Base-by-base conservation (phyloP, 2,329 filamentous ascomycete species). In the Fusarium praegraminearum region DNA sequence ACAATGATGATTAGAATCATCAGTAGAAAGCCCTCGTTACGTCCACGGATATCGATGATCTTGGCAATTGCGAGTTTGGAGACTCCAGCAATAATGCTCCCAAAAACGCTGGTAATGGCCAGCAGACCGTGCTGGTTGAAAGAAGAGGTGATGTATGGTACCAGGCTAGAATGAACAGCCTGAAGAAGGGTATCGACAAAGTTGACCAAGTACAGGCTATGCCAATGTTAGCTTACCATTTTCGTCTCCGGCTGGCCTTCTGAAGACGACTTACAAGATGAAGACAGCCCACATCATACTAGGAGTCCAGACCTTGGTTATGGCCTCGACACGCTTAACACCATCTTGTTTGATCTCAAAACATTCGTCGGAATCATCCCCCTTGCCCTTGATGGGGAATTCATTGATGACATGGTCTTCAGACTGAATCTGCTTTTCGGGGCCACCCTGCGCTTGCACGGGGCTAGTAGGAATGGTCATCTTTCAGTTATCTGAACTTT, bases 101-200 rank as follows among this genome's bases (percentile, higher is more conserved):
- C 87, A 10, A 91, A 84, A 30, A 92, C 88, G 54, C 85, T 81
- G 35, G 90, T 86, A 0, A 88, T 90, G 3, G 89, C 86, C 16
- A 92, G 83, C 40, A 92, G 81, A 10, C 89, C 90, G 74, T 92
- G 90, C 54, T 85, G 82, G 44, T 81, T 82, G 75, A 91, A 92
- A 3, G 87, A 84, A 62, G 89, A 91, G 3, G 90, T 91, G 22
- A 91, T 87, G 77, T 89, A 92, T 47, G 88, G 85, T 12, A 86
- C 84, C 46, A 92, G 79, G 36, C 86, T 85, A 57, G 81, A 57
- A 43, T 82, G 76, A 47, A 82, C 73, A 18, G 77, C 74, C n/a
- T 77, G 71, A 6, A 81, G 69, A n/a, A 83, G 71, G 16, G 73
- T 74, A 63, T 81, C 80, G 56, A 80, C 72, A 57, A 83, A 80